Conservation (phyloP, 78 protist genomes). For the Dictyostelium purpureum region DNA sequence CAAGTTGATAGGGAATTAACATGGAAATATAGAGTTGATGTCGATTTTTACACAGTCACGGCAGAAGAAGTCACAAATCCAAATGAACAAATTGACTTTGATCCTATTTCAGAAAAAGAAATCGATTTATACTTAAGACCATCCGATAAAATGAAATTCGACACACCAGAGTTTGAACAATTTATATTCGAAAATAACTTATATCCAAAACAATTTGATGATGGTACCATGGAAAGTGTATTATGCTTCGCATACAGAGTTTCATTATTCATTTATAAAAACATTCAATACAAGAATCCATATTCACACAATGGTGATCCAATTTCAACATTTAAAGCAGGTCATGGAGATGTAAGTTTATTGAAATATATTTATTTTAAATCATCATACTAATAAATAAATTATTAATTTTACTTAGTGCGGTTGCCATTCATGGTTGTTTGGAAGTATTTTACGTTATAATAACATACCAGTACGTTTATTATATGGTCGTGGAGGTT, state of each 20-base stretch:
- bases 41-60: background rate
- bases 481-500: background rate
- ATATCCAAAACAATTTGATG: background rate
- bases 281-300: background rate
- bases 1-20: background rate
- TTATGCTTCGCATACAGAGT: constrained; percentile 7
- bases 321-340: background rate
- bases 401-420: too few species aligned
- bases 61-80: background rate
- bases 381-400: too few species aligned
- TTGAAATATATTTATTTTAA: too few species aligned
- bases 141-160: background rate
- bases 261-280: background rate
- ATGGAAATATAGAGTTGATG: background rate
- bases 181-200: background rate
- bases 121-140: background rate
- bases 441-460: background rate
- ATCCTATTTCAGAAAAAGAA: constrained; percentile 1
- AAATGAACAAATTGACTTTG: background rate
- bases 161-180: background rate
- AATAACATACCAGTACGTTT: background rate
- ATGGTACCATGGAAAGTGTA: background rate
- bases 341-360: constrained; percentile 26
- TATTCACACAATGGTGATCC: background rate
- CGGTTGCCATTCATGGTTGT: background rate